phyloP scores from a whole-genome alignment of 139 green algal genomes.

The Volvox reticuliferus region DNA sequence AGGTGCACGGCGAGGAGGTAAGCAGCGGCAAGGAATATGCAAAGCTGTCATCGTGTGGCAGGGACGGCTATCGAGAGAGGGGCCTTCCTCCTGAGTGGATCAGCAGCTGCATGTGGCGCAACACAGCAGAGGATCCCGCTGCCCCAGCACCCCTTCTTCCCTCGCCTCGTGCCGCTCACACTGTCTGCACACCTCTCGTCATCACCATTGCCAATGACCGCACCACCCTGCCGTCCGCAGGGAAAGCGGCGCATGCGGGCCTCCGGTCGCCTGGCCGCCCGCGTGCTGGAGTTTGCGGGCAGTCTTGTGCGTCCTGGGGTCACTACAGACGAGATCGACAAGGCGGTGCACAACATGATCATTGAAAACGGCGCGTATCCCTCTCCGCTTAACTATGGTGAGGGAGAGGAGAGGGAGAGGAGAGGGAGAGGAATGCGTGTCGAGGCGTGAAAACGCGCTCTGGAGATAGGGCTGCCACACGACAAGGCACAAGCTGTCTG shows the following conservation, averaged over 20 bases:
- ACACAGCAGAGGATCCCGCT: neutral
- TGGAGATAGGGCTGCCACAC: neutral
- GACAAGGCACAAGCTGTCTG: neutral
- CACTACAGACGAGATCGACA: constrained; percentile 96
- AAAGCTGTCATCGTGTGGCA: too few relatives aligned
- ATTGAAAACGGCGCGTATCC: constrained; percentile 93
- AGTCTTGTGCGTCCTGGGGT: constrained; percentile 85
- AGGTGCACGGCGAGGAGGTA: constrained; percentile 80
- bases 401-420: neutral
- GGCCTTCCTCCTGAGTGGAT: neutral
- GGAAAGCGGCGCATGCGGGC: constrained; percentile 89
- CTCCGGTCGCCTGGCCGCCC: constrained; percentile 87
- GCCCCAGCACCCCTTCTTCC: too few relatives aligned
- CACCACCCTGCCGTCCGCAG: neutral
- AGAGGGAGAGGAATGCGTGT: neutral
- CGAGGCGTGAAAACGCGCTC: neutral
- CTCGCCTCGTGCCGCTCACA: too few relatives aligned
- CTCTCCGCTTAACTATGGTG: constrained; percentile 79
- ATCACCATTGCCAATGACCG: too few relatives aligned
- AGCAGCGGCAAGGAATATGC: neutral
- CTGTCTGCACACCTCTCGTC: too few relatives aligned
- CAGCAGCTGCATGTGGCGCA: neutral
- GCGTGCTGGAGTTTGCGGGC: constrained; percentile 85
- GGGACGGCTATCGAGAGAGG: neutral
- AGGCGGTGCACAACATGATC: constrained; percentile 88